phyloP scores from a whole-genome alignment of 345 rosid species.

The Eucalyptus rudis region DNA sequence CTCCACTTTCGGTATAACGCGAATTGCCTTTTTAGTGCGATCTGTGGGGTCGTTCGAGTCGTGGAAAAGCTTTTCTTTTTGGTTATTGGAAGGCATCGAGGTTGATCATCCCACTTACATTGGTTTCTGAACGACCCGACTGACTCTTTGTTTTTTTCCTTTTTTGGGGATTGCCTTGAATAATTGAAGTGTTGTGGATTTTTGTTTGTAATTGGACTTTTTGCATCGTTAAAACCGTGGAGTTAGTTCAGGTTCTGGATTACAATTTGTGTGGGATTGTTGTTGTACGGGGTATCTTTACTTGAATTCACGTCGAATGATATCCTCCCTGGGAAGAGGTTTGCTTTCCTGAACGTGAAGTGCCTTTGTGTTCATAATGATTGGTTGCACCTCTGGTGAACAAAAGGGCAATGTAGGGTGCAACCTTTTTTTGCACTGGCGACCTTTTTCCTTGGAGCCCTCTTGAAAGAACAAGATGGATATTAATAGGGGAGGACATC shows the following conservation, averaged over 20 bases:
- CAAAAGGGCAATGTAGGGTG: background rate
- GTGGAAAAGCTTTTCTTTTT: background rate
- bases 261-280: background rate
- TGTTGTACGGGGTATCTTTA: fast-evolving
- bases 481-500: background rate
- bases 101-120: background rate
- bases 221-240: background rate
- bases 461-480: background rate
- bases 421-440: background rate
- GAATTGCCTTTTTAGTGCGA: background rate
- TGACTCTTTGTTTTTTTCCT: background rate
- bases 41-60: background rate
- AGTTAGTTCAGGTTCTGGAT: background rate
- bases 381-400: background rate
- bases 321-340: background rate
- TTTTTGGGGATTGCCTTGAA: background rate
- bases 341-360: background rate
- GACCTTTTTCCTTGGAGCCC: background rate
- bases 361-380: background rate
- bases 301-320: background rate
- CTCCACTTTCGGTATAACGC: background rate
- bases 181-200: background rate
- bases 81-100: background rate
- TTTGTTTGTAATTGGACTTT: background rate
- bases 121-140: background rate